Evolutionary conservation across 2,329 filamentous ascomycete genomes (phyloP), one percentile per base, ranked within the genome.

Genomic region (Pseudonectria foliicola): DNA sequence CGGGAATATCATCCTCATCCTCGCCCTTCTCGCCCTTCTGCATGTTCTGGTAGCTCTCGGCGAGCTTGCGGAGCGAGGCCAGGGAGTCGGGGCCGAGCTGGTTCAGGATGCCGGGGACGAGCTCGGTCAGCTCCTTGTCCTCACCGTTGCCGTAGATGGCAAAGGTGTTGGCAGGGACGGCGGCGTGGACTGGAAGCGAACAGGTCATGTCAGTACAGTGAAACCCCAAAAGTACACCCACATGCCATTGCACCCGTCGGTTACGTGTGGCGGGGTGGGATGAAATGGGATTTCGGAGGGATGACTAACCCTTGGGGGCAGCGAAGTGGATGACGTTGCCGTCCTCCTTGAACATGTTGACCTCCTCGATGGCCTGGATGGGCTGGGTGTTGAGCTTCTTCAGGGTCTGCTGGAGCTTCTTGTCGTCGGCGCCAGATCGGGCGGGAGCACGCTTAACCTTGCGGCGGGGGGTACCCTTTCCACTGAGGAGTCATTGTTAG

Each of bases 311-410:
- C 77, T 95, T 95, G 56, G 92, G 92, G 60, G 86, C 86, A 57
- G 87, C 84, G 66, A 98, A 98, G 80, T 98, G 92, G 62, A 98
- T 96, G 67, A 98, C 92, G 68, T 98, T 98, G 68, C 92, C 92
- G 65, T 98, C 92, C 64, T 85, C 84, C 85, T 98, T 98, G 83
- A 98, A 98, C 92, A 98, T 98, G 83, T 98, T 98, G 67, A 98
- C 92, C 77, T 98, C 92, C 81, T 98, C 92, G 59, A 98, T 98
- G 52, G 85, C 87, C 75, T 94, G 89, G 70, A 98, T 96, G 59
- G 92, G 92, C 80, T 98, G 92, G 41, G 94, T 90, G 71, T 96
- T 96, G 67, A 98, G 81, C 84, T 98, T 98, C 85, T 98, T 98
- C 53, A 98, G 78, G 45, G 87, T 74, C 45, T 82, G 80, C 75